Percentiles rank a stretch among this genome's conserved stretches.
Evolutionary conservation across 1,139 yeast species (phyloP).

Genomic region (Saccharomyces hybrid): DNA sequence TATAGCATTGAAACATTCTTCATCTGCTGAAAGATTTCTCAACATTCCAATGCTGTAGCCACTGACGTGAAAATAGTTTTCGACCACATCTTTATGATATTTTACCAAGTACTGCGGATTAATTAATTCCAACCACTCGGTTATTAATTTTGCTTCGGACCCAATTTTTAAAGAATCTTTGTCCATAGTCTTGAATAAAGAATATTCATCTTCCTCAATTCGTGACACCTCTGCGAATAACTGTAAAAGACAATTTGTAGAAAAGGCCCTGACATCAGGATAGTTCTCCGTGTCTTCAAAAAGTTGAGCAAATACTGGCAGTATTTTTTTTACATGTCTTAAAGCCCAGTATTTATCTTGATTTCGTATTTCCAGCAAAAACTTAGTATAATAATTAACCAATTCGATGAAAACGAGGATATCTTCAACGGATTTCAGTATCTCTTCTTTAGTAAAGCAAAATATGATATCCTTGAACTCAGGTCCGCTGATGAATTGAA

Average conservation of each 20-base stretch:
- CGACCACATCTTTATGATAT: slow-evolving; percentile 18
- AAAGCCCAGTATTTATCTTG: slow-evolving; percentile 17
- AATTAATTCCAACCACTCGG: slow-evolving; percentile 26
- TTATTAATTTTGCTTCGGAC: slow-evolving; percentile 12
- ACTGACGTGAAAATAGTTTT: slow-evolving; percentile 13
- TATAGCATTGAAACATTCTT: slow-evolving; percentile 21
- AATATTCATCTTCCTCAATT: slow-evolving; percentile 14
- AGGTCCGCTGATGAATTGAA: slow-evolving; percentile 16
- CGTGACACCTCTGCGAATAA: slow-evolving; percentile 29
- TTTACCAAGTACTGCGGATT: slow-evolving; percentile 29
- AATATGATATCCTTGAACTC: slow-evolving; percentile 28
- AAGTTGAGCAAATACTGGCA: slow-evolving; percentile 19
- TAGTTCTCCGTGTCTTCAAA: slow-evolving; percentile 19
- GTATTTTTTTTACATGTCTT: slow-evolving; percentile 10
- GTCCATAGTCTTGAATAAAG: slow-evolving; percentile 22
- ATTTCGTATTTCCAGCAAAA: slow-evolving; percentile 15
- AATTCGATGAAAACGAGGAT: slow-evolving; percentile 27
- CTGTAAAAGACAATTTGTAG: slow-evolving; percentile 14
- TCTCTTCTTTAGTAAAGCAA: slow-evolving; percentile 14
- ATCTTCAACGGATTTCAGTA: slow-evolving; percentile 20
- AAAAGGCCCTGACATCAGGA: slow-evolving; percentile 21
- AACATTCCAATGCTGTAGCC: slow-evolving; percentile 24
- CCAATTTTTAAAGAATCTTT: slow-evolving; percentile 18
- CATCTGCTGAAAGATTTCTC: slow-evolving; percentile 24
- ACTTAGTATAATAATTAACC: slow-evolving; percentile 25